Base-by-base conservation (phyloP, 1,284 basidiomycete genomes). In the Puccinia hordei region DNA sequence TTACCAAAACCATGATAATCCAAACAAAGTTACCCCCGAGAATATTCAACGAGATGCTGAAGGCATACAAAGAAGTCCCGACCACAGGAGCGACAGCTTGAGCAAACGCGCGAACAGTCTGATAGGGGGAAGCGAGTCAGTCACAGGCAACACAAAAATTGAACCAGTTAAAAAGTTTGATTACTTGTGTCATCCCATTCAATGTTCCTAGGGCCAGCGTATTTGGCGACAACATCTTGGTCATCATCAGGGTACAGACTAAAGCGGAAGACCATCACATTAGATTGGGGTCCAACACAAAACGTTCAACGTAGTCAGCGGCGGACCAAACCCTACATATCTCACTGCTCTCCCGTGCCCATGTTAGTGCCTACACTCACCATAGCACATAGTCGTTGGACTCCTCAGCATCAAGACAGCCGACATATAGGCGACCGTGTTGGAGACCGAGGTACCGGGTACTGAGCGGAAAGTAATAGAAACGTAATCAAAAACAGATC, bases 331-430 rank as follows among this genome's bases (percentile, higher is more conserved):
- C 55, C 12, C 12, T 33, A 33, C n/a, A 9, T 46, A 33, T 44
- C 22, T 22, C 38, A 17, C 38, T 24, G 41, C 38, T 30, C 30
- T 38, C 41, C 38, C 38, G 12, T 6, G 44, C 65, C 65, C 53
- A 27, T 65, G 5, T 73, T 33, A 59, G 24, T 10, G 10, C 35
- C 35, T 10, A 15, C n/a, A 38, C 74, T 57, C 13, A 79, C 76
- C 76, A 35, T 71, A 79, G 44, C 76, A 79, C 76, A 79, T 79
- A 4, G 69, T 68, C 24, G 51, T 35, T 30, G 76, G 76, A 46
- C 66, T 71, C 30, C 76, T 38, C 2, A 79, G 35, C 22, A 71
- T 41, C 49, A 79, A 41, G 0, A 79, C 35, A 24, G 57, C 38
- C 13, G 65, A 41, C 76, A 79, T 79, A 35, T 46, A 79, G 24